Evolutionary conservation across 1,284 basidiomycete species (phyloP), one percentile per base, ranked within the genome.

Genomic region (Ceratobasidium papillatum): DNA sequence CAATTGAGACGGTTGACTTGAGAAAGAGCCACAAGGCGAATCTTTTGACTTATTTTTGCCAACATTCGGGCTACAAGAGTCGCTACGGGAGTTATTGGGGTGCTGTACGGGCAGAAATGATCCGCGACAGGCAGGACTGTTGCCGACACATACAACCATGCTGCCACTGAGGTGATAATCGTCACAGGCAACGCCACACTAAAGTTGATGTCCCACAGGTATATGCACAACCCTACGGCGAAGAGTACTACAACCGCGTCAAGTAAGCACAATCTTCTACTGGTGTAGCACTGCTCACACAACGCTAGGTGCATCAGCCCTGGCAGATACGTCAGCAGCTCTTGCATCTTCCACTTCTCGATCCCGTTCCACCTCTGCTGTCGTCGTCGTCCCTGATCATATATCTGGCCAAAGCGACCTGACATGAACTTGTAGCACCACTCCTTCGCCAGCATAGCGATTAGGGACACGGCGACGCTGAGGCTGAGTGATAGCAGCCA

Each of bases 381-480:
- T 7, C 72, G 65, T 14, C 19, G 36, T 36, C 41, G 52, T n/a
- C 25, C 41, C 19, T 69, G 65, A 0, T 56, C 38, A 22, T 52
- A 41, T 36, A 49, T 14, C 2, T 3, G 41, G 12, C 59, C 63
- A 41, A 30, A 38, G 2, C 51, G 59, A 11, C 72, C 30, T 41
- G 51, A 17, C 38, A 74, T 36, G 36, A 74, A 63, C 38, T 36
- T 51, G 49, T 56, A 41, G 61, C 72, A 69, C 65, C 65, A 69
- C 19, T 69, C 65, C 22, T 69, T 69, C 5, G 65, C 52, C 5
- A 69, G 52, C 51, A 69, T 69, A 36, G 52, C 65, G 19, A 69
- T 43, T 7, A 69, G 54, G 0, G 68, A 45, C 11, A 58, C 54
- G 2, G 43, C 54, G 17, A 72, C 27, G n/a, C 54, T 59, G 17